These are phyloP conservation scores for Phyllosticta ampelicida DNA, from an alignment of 2,329 filamentous ascomycete genomes.

Conservation along the genomic window DNA sequence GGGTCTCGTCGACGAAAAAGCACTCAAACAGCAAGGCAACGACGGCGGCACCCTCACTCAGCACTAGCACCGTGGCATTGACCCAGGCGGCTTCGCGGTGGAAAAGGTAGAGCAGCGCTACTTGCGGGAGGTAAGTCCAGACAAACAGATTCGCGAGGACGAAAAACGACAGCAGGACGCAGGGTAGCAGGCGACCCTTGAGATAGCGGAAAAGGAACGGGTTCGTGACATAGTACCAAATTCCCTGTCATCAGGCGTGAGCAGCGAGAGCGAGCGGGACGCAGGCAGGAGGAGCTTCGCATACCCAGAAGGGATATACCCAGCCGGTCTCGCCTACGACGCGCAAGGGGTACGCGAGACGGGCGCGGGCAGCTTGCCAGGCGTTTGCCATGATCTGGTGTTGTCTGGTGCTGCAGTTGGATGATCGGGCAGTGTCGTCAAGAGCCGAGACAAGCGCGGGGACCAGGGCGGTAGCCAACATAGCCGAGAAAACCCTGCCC, in stretches of 20 bases:
- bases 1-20: conserved; percentile 55
- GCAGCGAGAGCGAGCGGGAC: background rate
- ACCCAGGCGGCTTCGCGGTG: conserved; percentile 76
- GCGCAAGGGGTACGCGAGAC: conserved; percentile 21
- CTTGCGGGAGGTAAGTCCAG: conserved; percentile 81
- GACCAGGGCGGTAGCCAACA: background rate
- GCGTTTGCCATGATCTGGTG: conserved; percentile 2
- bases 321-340: conserved; percentile 18
- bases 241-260: conserved; percentile 42
- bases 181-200: conserved; percentile 62
- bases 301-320: conserved; percentile 23
- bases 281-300: background rate
- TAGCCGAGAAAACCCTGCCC: background rate
- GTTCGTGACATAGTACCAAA: conserved; percentile 70
- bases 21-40: conserved; percentile 46
- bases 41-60: conserved; percentile 54
- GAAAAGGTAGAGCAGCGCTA: conserved; percentile 79
- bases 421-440: background rate
- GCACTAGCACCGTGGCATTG: conserved; percentile 73
- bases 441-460: background rate
- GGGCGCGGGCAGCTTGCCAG: conserved; percentile 5
- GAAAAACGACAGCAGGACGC: conserved; percentile 69
- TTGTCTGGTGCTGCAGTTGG: background rate
- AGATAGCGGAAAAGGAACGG: conserved; percentile 77
- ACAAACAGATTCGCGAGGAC: conserved; percentile 80